phyloP scores from a whole-genome alignment of 495 filamentous ascomycete genomes.

The Aspergillus leporis region DNA sequence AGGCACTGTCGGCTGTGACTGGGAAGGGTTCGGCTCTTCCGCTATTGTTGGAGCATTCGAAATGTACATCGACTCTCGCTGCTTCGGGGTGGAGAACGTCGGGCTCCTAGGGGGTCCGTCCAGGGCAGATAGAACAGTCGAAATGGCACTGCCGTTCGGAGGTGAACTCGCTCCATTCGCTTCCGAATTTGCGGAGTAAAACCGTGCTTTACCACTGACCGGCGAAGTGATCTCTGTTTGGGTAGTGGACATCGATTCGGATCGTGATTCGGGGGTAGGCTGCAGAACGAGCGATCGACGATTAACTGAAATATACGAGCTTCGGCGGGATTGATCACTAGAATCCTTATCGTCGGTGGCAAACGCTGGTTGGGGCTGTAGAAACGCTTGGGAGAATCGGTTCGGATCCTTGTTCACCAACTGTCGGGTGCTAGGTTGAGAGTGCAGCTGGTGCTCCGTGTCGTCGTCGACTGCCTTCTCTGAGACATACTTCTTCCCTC shows the following conservation, averaged over 20 bases:
- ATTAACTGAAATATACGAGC: slow-evolving; percentile 34
- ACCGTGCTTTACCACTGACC: slow-evolving; percentile 16
- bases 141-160: slow-evolving; percentile 12
- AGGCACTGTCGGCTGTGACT: slow-evolving; percentile 30
- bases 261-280: slow-evolving; percentile 28
- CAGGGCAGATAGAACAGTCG: slow-evolving; percentile 14
- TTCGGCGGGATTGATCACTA: slow-evolving; percentile 32
- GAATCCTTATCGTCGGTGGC: slow-evolving; percentile 30
- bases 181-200: slow-evolving; percentile 24
- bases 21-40: slow-evolving; percentile 21
- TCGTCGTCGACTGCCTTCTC: slow-evolving; percentile 46
- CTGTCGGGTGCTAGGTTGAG: slow-evolving; percentile 35
- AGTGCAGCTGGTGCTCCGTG: slow-evolving; percentile 41
- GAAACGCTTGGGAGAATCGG: slow-evolving; percentile 61
- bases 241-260: slow-evolving; percentile 33
- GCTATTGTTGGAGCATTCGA: slow-evolving; percentile 10
- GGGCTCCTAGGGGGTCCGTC: slow-evolving; percentile 24
- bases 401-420: slow-evolving; percentile 54
- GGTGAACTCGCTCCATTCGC: slow-evolving; percentile 12
- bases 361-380: slow-evolving; percentile 48
- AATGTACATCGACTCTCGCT: slow-evolving; percentile 29
- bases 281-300: slow-evolving; percentile 28
- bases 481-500: slow-evolving; percentile 64
- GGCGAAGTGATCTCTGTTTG: slow-evolving; percentile 30
- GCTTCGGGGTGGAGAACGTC: slow-evolving; percentile 25